phyloP scores from a whole-genome alignment of 805 yeast genomes.

The Metschnikowia chrysomelidarum region DNA sequence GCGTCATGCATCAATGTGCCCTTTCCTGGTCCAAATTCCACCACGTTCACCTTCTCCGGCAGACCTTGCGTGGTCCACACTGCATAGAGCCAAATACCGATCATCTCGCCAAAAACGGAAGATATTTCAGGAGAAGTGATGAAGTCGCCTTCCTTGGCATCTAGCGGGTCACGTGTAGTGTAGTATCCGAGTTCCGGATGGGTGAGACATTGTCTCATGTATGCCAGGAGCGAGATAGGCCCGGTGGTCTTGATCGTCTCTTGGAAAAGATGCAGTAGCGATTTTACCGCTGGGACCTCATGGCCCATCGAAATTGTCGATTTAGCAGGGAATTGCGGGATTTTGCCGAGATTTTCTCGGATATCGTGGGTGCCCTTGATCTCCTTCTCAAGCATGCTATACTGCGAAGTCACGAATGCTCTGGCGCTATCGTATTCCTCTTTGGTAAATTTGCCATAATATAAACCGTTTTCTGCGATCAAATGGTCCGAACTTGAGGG shows the following conservation, averaged over 20 bases:
- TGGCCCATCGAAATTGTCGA: constrained; percentile 23
- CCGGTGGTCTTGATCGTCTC: constrained; percentile 66
- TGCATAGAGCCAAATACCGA: constrained; percentile 69
- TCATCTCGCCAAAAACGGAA: constrained; percentile 81
- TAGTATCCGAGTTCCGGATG: constrained; percentile 80
- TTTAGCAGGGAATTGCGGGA: constrained; percentile 36
- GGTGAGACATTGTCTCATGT: constrained; percentile 78
- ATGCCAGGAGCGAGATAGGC: constrained; percentile 69
- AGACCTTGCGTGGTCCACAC: constrained; percentile 56
- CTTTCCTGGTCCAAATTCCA: constrained; percentile 84
- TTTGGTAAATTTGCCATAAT: constrained; percentile 35
- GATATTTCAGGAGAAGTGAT: constrained; percentile 86
- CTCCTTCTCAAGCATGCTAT: constrained; percentile 29
- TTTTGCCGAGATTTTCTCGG: constrained; percentile 35
- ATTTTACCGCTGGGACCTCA: constrained; percentile 2
- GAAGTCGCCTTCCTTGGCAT: constrained; percentile 63
- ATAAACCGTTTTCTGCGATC: constrained; percentile 27
- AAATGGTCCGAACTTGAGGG: too few species aligned
- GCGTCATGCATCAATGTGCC: constrained; percentile 77
- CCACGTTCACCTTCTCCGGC: constrained; percentile 49
- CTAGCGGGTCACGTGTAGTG: constrained; percentile 73
- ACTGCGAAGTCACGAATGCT: constrained; percentile 30
- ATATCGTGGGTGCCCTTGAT: constrained; percentile 38
- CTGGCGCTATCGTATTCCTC: constrained; percentile 41
- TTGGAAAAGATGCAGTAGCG: constrained; percentile 32